Percentiles rank a stretch among this genome's conserved stretches.
These are phyloP conservation scores for Kodamaea fungicola DNA, from an alignment of 1,139 yeast genomes.

Conservation along the genomic window DNA sequence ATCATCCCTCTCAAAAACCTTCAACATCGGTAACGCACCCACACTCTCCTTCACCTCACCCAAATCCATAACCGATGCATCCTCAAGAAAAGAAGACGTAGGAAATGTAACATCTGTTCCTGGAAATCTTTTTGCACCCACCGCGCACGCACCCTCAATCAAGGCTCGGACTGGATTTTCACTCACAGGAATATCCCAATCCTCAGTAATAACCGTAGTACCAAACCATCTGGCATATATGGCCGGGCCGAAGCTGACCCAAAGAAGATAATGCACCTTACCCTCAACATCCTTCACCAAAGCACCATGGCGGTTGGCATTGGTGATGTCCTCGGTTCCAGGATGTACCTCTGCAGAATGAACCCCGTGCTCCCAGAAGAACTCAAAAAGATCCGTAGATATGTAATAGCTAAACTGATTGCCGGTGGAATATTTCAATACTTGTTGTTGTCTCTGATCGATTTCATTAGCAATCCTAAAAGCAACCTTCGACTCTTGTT, in stretches of 20 bases:
- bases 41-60: neutral
- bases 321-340: neutral
- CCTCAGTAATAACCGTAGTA: neutral
- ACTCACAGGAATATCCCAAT: neutral
- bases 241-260: constrained; percentile 4
- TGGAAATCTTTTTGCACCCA: neutral
- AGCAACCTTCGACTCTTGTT: neutral
- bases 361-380: neutral
- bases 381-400: neutral
- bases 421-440: neutral
- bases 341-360: neutral
- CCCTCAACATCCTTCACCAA: constrained; percentile 3
- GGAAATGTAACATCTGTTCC: constrained; percentile 1
- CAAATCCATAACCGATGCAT: neutral
- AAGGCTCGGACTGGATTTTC: constrained; percentile 1
- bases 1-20: neutral
- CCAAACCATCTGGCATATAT: constrained; percentile 3
- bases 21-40: neutral
- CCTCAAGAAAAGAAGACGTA: neutral
- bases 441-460: neutral
- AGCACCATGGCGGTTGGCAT: constrained; percentile 2
- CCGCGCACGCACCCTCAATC: constrained; percentile 2
- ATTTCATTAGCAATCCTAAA: neutral
- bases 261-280: constrained; percentile 3
- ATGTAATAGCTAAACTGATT: neutral